These are phyloP conservation scores for Austropuccinia psidii DNA, from an alignment of 1,284 basidiomycete species.

Conservation along the genomic window DNA sequence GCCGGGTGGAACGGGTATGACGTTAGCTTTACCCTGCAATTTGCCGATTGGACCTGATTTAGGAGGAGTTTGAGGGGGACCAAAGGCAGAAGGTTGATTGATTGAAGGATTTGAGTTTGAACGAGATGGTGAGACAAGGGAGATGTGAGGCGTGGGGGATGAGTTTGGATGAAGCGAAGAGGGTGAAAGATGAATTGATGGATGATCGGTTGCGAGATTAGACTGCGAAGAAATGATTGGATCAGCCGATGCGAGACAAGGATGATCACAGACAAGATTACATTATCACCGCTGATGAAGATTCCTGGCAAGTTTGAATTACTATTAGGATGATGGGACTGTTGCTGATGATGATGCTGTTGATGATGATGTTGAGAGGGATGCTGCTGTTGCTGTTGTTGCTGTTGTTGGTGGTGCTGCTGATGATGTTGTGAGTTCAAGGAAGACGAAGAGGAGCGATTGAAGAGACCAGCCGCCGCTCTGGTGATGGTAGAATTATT, in stretches of 20 bases:
- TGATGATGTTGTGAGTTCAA: background rate
- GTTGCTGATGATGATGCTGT: background rate
- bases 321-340: background rate
- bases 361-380: slow-evolving; percentile 1
- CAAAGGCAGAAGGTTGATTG: slow-evolving; percentile 45
- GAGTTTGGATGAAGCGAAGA: slow-evolving; percentile 56
- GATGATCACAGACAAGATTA: background rate
- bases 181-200: slow-evolving; percentile 52
- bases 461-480: background rate
- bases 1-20: slow-evolving; percentile 38
- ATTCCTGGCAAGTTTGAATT: slow-evolving; percentile 23
- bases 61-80: slow-evolving; percentile 49
- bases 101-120: slow-evolving; percentile 49
- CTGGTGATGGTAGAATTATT: background rate
- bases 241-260: background rate
- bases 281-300: slow-evolving; percentile 35
- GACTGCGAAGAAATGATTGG: background rate
- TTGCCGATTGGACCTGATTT: slow-evolving; percentile 51
- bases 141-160: slow-evolving; percentile 49
- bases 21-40: slow-evolving; percentile 45
- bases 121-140: slow-evolving; percentile 58
- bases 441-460: slow-evolving; percentile 1
- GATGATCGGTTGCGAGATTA: slow-evolving; percentile 38
- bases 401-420: background rate
- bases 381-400: slow-evolving; percentile 8